Base-by-base conservation (phyloP, 164 flowering plant genomes). In the Houttuynia cordata region DNA sequence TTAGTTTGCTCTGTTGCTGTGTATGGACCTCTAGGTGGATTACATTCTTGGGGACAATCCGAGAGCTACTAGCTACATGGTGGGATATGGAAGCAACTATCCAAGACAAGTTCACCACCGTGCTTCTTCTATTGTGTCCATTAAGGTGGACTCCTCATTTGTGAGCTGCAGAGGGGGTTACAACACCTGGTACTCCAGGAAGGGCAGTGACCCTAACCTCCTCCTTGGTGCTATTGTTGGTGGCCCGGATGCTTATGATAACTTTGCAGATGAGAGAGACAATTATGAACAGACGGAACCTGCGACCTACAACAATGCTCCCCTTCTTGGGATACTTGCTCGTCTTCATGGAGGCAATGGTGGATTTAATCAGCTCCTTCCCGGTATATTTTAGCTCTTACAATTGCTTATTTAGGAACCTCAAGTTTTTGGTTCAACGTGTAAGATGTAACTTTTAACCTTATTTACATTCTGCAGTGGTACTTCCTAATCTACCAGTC, bases 41-140 rank as follows among this genome's bases (percentile, higher is more conserved):
- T 91, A 91, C 75, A 83, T 91, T 61, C 92, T 91, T 21, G 97
- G 97, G 50, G 88, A 88, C 81, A 91, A 91, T 70, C 97, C 97
- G 8, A 82, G 92, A 67, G 90, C 84, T 0, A 91, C 90, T 19
- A 88, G 96, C 66, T 91, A 91, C 78, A 86, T 91, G 97, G 96
- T 91, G 7, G 97, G 96, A 2, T 91, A 84, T 58, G 96, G 97
- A 24, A 82, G 61, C 83, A 86, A 81, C 74, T 91, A 74, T 67
- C 97, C 97, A 0, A 74, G 55, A 49, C 86, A 79, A 71, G 84
- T 81, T 52, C 97, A 91, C 71, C 97, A 91, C 76, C 61, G 96
- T 25, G 97, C 62, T 12, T 79, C 96, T 4, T 91, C 97, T 0
- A 91, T 91, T 53, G 92, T 85, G 37, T 91, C 94, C 25, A 58